phyloP scores from a whole-genome alignment of 352 stramenopile genomes.

The Hyaloperonospora brassicae region DNA sequence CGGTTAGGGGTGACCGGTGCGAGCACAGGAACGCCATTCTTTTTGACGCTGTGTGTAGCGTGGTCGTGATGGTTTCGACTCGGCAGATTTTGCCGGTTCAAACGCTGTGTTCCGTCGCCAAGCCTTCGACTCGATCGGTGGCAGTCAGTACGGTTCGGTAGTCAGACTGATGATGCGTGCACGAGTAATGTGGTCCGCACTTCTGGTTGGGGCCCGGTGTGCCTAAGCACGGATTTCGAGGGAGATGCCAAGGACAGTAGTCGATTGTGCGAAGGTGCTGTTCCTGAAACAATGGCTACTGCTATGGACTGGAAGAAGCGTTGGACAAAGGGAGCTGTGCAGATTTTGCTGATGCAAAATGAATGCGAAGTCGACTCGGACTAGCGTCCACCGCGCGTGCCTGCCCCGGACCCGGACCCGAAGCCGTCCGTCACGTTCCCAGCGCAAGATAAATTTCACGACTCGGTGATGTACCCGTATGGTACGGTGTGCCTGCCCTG shows the following conservation, averaged over 20 bases:
- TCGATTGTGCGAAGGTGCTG: slow-evolving; percentile 70
- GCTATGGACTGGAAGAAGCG: too few species aligned
- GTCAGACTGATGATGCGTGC: slow-evolving; percentile 84
- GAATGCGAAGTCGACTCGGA: too few species aligned
- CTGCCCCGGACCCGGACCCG: too few species aligned
- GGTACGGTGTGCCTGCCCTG: slow-evolving; percentile 1
- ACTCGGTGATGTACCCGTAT: too few species aligned
- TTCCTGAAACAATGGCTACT: too few species aligned
- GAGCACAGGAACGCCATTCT: slow-evolving; percentile 88
- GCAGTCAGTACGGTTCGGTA: slow-evolving; percentile 75
- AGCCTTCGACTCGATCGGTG: slow-evolving; percentile 83
- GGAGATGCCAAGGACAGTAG: slow-evolving; percentile 75
- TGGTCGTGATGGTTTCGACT: slow-evolving; percentile 32
- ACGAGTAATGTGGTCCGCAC: slow-evolving; percentile 8
- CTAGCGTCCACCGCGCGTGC: too few species aligned
- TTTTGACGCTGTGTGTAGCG: slow-evolving; percentile 81
- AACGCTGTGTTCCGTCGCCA: slow-evolving; percentile 86
- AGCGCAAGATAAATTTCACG: too few species aligned
- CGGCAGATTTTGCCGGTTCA: slow-evolving; percentile 68
- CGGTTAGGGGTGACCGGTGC: slow-evolving; percentile 71
- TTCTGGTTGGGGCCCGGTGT: slow-evolving; percentile 26
- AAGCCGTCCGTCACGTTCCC: too few species aligned
- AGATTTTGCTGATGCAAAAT: too few species aligned
- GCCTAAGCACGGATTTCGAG: slow-evolving; percentile 88
- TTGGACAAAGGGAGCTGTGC: too few species aligned